Base-by-base conservation (phyloP, 2,329 filamentous ascomycete species). In the Neonectria faginata region DNA sequence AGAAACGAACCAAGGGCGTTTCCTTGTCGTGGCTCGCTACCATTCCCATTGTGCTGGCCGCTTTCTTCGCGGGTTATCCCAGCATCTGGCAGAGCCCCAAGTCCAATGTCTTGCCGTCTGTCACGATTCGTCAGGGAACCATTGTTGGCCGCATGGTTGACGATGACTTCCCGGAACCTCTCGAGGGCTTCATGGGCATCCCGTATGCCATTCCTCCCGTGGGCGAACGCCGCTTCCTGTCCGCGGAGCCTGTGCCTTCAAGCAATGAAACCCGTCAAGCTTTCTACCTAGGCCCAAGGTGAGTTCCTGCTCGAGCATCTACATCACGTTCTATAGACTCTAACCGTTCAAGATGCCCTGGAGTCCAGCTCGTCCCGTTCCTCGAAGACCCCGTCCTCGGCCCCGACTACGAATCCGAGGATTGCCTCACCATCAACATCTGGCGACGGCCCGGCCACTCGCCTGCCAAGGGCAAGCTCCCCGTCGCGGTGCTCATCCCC, bases 191-290 rank as follows among this genome's bases (percentile, higher is more conserved):
- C 64, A 76, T 83, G 48, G 82, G 83, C 1, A 80, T 86, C 44
- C 82, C 81, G 0, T 85, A 85, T 70, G 82, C 81, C 0, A 67
- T 81, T 9, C 79, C 81, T n/a, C 82, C 84, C 3, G 73, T 75
- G 20, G 81, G 79, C 2, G 72, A 83, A 8, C 75, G 77, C 3
- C 75, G 84, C 16, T 85, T 85, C 61, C 75, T 68, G 5, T 78
- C 72, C 10, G 74, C 81, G 2, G 75, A 73, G 44, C 62, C 71
- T 16, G 68, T 80, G 2, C 67, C 70, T 12, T 53, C 59, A 8
- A 70, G 74, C 9, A 74, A 78, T 42, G 70, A 67, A 20, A 71
- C 68, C 1, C 39, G 67, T 1, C 67, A 75, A 27, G 73, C 76
- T 0, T 77, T 68, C n/a, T 73, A 66, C 11, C 6, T 65, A 6